Conservation (phyloP, 1,284 basidiomycete genomes). For the Cutaneotrichosporon cyanovorans region DNA sequence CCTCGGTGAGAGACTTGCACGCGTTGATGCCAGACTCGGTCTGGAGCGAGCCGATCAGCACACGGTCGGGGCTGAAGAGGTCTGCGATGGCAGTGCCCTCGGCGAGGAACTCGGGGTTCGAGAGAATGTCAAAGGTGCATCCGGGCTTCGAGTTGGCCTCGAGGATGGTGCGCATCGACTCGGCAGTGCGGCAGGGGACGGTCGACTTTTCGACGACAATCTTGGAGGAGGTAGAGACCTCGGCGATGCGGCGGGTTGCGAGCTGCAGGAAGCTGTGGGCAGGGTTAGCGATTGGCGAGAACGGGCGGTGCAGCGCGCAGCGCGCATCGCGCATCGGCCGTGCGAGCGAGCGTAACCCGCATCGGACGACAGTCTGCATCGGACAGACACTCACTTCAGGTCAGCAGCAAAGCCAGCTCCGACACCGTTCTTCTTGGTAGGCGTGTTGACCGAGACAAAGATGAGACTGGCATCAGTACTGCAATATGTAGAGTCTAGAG, state of each 20-base stretch:
- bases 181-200: conserved; percentile 94
- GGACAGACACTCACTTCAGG: conserved; percentile 67
- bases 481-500: too few species aligned
- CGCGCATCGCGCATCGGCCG: too few species aligned
- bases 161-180: conserved; percentile 95
- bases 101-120: conserved; percentile 95
- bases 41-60: conserved; percentile 92
- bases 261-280: conserved; percentile 78
- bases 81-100: conserved; percentile 94
- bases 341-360: too few species aligned
- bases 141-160: conserved; percentile 92
- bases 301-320: too few species aligned
- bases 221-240: conserved; percentile 81
- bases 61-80: conserved; percentile 82
- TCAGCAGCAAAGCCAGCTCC: conserved; percentile 97
- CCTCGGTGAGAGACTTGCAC: conserved; percentile 62
- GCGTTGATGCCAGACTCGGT: conserved; percentile 76
- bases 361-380: too few species aligned
- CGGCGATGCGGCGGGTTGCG: conserved; percentile 91
- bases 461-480: conserved; percentile 45
- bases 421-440: conserved; percentile 95
- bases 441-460: conserved; percentile 71
- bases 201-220: conserved; percentile 99
- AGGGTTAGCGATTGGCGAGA: conserved; percentile 6
- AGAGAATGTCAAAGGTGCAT: conserved; percentile 93